A percentile compares a stretch with the other conserved stretches of the same genome.
Evolutionary conservation across 202 grass and related monocot species (phyloP).

Genomic region (Miscanthus sacchariflorus): DNA sequence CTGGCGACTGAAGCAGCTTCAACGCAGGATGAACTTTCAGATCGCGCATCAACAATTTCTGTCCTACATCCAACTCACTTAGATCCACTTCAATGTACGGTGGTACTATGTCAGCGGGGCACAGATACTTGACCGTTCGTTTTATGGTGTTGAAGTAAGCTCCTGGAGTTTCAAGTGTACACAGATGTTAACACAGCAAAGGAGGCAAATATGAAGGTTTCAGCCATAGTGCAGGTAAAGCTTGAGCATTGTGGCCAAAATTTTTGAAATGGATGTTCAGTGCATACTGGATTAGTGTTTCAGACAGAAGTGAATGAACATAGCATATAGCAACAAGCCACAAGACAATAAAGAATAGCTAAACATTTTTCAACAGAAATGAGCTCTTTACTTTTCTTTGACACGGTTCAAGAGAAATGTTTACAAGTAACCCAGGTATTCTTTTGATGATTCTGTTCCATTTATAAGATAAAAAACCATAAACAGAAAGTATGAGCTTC

Average conservation of each 20-base stretch:
- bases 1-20: slow-evolving; percentile 70
- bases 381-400: neutral
- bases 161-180: slow-evolving; percentile 57
- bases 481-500: neutral
- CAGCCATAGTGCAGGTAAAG: neutral
- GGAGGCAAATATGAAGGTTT: neutral
- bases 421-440: slow-evolving; percentile 16
- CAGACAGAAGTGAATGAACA: slow-evolving; percentile 1
- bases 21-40: slow-evolving; percentile 87
- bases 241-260: neutral
- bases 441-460: slow-evolving; percentile 5
- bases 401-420: neutral
- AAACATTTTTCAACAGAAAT: neutral
- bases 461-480: neutral
- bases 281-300: neutral
- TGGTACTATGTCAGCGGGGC: slow-evolving; percentile 90
- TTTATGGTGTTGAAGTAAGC: slow-evolving; percentile 98
- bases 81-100: slow-evolving; percentile 98
- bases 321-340: neutral
- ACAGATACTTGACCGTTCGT: slow-evolving; percentile 87
- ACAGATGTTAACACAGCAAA: slow-evolving; percentile 13
- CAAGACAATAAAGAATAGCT: neutral
- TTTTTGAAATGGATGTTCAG: neutral
- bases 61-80: slow-evolving; percentile 82
- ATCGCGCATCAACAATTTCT: slow-evolving; percentile 81